These are phyloP conservation scores for Melampsora americana DNA, from an alignment of 1,284 basidiomycete species.

Conservation along the genomic window DNA sequence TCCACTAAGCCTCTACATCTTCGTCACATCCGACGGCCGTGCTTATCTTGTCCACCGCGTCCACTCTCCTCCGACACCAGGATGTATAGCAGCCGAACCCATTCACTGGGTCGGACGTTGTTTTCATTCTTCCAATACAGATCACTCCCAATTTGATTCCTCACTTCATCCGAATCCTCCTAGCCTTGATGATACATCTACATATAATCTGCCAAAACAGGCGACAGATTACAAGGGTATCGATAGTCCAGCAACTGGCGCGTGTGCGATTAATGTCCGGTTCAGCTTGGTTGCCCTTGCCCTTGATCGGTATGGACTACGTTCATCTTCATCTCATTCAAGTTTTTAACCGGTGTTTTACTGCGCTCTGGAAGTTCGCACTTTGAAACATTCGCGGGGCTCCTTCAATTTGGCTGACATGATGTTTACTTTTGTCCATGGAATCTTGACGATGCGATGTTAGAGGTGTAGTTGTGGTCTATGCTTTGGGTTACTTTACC, in stretches of 20 bases:
- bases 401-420: too few relatives aligned
- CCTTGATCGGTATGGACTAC: slow-evolving; percentile 44
- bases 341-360: not conserved
- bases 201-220: not conserved
- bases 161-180: not conserved
- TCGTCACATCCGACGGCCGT: slow-evolving; percentile 55
- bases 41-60: slow-evolving; percentile 54
- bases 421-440: too few relatives aligned
- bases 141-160: not conserved
- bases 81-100: not conserved
- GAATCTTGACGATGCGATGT: not conserved
- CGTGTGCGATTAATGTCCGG: slow-evolving; percentile 51
- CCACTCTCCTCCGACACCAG: not conserved
- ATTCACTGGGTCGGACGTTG: slow-evolving; percentile 31
- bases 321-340: not conserved
- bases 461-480: not conserved
- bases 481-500: slow-evolving; percentile 5
- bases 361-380: too few relatives aligned
- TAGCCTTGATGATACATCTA: not conserved
- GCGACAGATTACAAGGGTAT: not conserved
- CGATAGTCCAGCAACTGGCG: slow-evolving; percentile 20
- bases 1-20: slow-evolving; percentile 52
- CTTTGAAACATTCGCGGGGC: too few relatives aligned
- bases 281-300: slow-evolving; percentile 54
- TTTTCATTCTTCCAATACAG: slow-evolving; percentile 15